phyloP scores from a whole-genome alignment of 140 eudicot genomes.

The Flaveria floridana region DNA sequence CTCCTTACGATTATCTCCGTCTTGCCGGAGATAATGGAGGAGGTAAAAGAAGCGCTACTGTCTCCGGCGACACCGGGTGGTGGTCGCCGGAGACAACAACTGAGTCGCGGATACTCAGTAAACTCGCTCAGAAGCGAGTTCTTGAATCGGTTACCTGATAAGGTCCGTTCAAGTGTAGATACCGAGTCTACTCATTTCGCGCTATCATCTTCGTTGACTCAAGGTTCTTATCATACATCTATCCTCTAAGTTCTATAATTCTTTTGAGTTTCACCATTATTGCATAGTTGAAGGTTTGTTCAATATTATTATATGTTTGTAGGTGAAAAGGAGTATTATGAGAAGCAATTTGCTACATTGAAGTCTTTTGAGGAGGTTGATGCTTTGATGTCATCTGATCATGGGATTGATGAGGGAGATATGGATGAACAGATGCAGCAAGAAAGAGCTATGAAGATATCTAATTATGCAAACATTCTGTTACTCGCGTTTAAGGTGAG shows the following conservation, averaged over 20 bases:
- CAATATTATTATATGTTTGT: background rate
- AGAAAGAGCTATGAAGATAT: constrained; percentile 83
- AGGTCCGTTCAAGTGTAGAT: constrained; percentile 60
- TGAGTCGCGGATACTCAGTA: constrained; percentile 65
- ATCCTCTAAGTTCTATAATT: background rate
- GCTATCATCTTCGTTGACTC: constrained; percentile 44
- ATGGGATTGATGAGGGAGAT: constrained; percentile 46
- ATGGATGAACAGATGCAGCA: constrained; percentile 64
- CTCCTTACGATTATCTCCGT: background rate
- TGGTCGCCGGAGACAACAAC: constrained; percentile 40
- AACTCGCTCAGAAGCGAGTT: constrained; percentile 62
- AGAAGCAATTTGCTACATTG: constrained; percentile 69
- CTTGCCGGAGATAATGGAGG: constrained; percentile 30
- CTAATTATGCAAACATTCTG: constrained; percentile 71
- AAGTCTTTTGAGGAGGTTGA: constrained; percentile 85
- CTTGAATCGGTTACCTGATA: constrained; percentile 61
- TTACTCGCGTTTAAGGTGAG: constrained; percentile 74
- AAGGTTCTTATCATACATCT: constrained; percentile 38
- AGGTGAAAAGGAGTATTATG: constrained; percentile 87
- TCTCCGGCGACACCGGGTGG: constrained; percentile 37
- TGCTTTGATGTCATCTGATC: constrained; percentile 47
- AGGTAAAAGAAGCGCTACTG: constrained; percentile 46
- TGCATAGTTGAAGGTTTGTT: background rate
- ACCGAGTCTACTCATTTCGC: constrained; percentile 40
- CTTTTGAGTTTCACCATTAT: background rate